Evolutionary conservation across 768 basidiomycete genomes (phyloP).

Genomic region (Suillus alpinus): DNA sequence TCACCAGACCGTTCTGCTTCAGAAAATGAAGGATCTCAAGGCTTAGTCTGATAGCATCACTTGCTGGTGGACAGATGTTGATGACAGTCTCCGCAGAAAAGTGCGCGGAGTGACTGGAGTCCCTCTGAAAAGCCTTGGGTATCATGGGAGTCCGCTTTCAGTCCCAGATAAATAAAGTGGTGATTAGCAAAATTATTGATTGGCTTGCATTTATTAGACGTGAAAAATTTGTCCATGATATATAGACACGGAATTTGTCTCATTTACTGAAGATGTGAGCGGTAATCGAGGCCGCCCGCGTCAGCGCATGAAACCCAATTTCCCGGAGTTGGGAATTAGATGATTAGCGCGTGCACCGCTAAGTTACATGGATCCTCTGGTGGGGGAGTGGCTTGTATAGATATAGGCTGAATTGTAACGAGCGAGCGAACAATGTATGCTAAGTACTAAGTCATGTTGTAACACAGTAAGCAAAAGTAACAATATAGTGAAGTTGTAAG

Average conservation of each 20-base stretch:
- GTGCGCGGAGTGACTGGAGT: background rate
- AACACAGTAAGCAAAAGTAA: background rate
- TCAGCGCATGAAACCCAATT: no score
- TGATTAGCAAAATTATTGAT: background rate
- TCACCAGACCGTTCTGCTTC: slow-evolving; percentile 29
- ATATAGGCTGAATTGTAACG: background rate
- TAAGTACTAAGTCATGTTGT: background rate
- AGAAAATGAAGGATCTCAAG: slow-evolving; percentile 37
- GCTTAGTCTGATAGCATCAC: slow-evolving; percentile 30
- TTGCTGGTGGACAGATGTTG: slow-evolving; percentile 19
- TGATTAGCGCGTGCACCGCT: background rate
- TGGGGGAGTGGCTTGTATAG: background rate
- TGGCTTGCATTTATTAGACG: background rate
- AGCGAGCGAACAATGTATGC: background rate
- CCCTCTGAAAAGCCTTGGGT: background rate
- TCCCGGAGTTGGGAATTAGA: background rate
- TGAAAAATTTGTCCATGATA: background rate
- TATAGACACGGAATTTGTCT: background rate
- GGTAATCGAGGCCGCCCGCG: no score
- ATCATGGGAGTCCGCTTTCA: background rate
- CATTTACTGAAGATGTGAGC: background rate
- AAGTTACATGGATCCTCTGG: background rate
- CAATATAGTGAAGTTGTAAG: background rate
- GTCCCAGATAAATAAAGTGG: background rate
- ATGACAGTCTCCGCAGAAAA: slow-evolving; percentile 9